Percentiles rank a stretch among this genome's conserved stretches.
These are phyloP conservation scores for Staphylotrichum tortipilum DNA, from an alignment of 495 filamentous ascomycete species.

Conservation along the genomic window DNA sequence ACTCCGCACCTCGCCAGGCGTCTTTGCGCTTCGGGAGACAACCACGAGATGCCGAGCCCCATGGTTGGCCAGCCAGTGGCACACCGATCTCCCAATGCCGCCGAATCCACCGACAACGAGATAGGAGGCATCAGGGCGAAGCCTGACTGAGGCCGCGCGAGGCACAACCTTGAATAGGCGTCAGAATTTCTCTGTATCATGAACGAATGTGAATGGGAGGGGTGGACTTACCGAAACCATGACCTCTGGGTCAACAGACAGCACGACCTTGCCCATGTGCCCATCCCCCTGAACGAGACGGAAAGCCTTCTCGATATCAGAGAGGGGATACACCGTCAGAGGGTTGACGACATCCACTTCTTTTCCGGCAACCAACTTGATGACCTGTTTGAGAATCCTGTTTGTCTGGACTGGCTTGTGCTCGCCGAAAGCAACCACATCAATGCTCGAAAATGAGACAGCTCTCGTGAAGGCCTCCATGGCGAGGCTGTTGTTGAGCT, in stretches of 20 bases:
- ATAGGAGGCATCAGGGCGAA: constrained; percentile 43
- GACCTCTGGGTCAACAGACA: constrained; percentile 20
- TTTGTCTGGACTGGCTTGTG: constrained; percentile 24
- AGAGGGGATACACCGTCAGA: constrained; percentile 26
- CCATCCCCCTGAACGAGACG: constrained; percentile 41
- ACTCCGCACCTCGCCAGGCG: constrained; percentile 24
- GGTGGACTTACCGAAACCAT: constrained; percentile 18
- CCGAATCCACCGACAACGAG: constrained; percentile 55
- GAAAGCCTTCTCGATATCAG: constrained; percentile 37
- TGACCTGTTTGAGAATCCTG: constrained; percentile 33
- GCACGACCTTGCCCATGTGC: constrained; percentile 50
- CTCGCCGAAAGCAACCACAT: constrained; percentile 21
- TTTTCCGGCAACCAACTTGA: constrained; percentile 28
- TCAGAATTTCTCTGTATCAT: background rate
- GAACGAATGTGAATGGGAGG: background rate
- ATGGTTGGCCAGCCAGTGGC: constrained; percentile 48
- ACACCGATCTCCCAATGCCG: constrained; percentile 52
- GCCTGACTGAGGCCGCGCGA: constrained; percentile 4
- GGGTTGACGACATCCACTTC: constrained; percentile 28
- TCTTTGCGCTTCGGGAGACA: constrained; percentile 45
- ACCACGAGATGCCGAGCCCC: constrained; percentile 52
- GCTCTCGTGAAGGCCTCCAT: constrained; percentile 36
- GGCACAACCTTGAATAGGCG: constrained; percentile 15
- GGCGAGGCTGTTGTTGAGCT: constrained; percentile 24
- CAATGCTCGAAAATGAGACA: constrained; percentile 26